Conservation (phyloP, 2,329 filamentous ascomycete species). For the Pseudogymnoascus sp. region DNA sequence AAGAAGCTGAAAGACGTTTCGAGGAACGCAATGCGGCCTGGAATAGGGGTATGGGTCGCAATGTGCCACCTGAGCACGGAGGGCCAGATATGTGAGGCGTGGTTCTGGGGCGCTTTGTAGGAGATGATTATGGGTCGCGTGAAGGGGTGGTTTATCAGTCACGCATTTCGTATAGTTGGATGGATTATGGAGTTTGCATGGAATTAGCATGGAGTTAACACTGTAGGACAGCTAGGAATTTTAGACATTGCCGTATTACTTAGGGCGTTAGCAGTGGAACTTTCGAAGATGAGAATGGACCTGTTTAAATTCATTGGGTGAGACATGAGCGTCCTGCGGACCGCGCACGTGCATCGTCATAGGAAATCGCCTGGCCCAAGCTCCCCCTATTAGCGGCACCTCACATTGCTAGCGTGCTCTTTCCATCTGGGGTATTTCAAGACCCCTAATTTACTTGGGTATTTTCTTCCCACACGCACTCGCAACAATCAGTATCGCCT, state of each 20-base stretch:
- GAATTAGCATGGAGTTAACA: neutral
- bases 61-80: neutral
- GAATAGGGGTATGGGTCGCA: neutral
- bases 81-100: neutral
- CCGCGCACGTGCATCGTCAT: neutral
- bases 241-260: neutral
- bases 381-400: slow-evolving; percentile 1
- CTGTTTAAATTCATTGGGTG: neutral
- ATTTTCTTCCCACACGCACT: neutral
- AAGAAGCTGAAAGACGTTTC: neutral
- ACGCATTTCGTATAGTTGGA: neutral
- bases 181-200: neutral
- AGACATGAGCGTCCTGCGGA: neutral
- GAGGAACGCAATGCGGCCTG: neutral
- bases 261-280: too few relatives aligned
- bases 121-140: too few relatives aligned
- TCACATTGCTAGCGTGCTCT: neutral
- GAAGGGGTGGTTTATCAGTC: neutral
- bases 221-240: neutral
- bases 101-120: neutral
- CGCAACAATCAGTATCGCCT: neutral
- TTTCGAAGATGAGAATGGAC: neutral
- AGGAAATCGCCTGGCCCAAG: neutral
- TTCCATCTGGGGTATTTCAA: slow-evolving; percentile 1
- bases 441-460: slow-evolving; percentile 2